Percentiles rank a stretch among this genome's conserved stretches.
phyloP scores from a whole-genome alignment of 2,329 filamentous ascomycete species.

The Claviceps sp. region DNA sequence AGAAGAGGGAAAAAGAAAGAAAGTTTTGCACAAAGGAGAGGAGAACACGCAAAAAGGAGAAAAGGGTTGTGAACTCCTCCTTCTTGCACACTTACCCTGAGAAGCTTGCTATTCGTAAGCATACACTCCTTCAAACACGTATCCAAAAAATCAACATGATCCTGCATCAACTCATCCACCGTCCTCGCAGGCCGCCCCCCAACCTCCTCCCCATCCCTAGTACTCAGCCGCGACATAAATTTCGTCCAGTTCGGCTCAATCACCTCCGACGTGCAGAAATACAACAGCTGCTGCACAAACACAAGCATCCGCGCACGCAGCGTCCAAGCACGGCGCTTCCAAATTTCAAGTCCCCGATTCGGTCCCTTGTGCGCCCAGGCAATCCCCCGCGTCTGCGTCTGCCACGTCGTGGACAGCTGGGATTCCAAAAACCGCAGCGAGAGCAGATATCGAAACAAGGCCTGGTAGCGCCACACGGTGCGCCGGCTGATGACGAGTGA shows the following conservation, averaged over 20 bases:
- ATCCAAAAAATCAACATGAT: slow-evolving; percentile 95
- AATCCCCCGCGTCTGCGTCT: slow-evolving; percentile 68
- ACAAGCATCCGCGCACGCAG: slow-evolving; percentile 87
- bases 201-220: slow-evolving; percentile 28
- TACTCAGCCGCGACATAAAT: slow-evolving; percentile 76
- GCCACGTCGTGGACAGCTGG: slow-evolving; percentile 77
- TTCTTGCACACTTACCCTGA: slow-evolving; percentile 49
- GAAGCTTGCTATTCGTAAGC: slow-evolving; percentile 89
- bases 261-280: slow-evolving; percentile 93
- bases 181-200: slow-evolving; percentile 36
- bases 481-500: slow-evolving; percentile 92
- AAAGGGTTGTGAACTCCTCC: not conserved
- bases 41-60: not conserved
- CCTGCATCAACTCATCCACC: slow-evolving; percentile 96
- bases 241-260: slow-evolving; percentile 96
- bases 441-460: slow-evolving; percentile 86
- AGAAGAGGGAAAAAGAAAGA: not conserved
- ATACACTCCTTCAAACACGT: slow-evolving; percentile 98
- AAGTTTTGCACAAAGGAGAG: not conserved
- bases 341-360: slow-evolving; percentile 63
- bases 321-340: slow-evolving; percentile 89
- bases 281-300: slow-evolving; percentile 91
- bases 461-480: slow-evolving; percentile 92
- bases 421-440: slow-evolving; percentile 82
- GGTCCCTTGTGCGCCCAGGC: slow-evolving; percentile 75